A percentile compares a stretch with the other conserved stretches of the same genome.
Conservation (phyloP, 257 asterid genomes). For the Haberlea rhodopensis region DNA sequence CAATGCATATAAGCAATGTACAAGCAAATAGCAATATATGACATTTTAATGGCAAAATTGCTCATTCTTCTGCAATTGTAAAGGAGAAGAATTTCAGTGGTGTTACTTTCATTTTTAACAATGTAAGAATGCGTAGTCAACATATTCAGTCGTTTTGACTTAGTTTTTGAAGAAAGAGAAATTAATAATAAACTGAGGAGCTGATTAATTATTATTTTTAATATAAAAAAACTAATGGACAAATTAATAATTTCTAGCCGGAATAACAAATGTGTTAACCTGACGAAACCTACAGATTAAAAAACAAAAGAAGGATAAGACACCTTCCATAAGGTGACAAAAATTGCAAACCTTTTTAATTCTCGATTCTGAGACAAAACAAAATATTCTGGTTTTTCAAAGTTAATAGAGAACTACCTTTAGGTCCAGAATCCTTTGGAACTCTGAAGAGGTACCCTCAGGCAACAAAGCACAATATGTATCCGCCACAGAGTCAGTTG, state of each 20-base stretch:
- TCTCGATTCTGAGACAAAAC: slow-evolving; percentile 10
- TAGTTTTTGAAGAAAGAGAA: neutral
- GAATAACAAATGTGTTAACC: neutral
- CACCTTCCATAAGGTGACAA: neutral
- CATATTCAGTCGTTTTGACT: too few species aligned
- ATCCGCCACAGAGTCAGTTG: slow-evolving; percentile 96
- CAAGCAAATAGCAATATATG: neutral
- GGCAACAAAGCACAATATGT: slow-evolving; percentile 96
- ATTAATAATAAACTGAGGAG: neutral
- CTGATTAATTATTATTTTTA: too few species aligned
- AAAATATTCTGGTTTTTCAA: slow-evolving; percentile 6
- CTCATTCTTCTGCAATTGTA: neutral
- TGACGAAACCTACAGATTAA: neutral
- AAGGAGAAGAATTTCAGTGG: neutral
- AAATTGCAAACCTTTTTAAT: neutral
- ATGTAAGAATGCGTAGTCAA: neutral
- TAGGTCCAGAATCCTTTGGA: slow-evolving; percentile 92
- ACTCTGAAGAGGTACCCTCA: slow-evolving; percentile 87
- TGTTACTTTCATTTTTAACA: neutral
- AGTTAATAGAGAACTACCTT: slow-evolving; percentile 51
- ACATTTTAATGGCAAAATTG: too few species aligned
- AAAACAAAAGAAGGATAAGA: neutral
- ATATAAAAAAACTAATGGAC: neutral
- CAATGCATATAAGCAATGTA: neutral
- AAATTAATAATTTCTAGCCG: neutral